Conservation (phyloP, 192 early-diverging fungal species). For the Mycoemilia scoparia region DNA sequence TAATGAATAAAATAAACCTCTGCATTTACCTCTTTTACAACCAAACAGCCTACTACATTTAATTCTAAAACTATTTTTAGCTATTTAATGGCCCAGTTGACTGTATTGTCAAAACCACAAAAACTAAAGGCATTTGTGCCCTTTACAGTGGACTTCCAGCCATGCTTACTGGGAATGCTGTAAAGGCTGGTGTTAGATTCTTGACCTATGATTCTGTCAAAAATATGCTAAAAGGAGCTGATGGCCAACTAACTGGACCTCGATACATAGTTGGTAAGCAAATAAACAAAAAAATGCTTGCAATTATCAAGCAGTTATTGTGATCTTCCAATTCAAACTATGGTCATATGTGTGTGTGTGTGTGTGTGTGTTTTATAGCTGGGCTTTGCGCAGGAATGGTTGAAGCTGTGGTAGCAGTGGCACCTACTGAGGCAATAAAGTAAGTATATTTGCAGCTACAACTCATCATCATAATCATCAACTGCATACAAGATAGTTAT, state of each 20-base stretch:
- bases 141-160: constrained; percentile 82
- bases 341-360: no score
- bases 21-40: no score
- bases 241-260: constrained; percentile 48
- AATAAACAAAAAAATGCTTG: no score
- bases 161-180: constrained; percentile 77
- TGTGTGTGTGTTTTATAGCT: no score
- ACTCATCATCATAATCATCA: neutral
- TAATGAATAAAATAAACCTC: neutral
- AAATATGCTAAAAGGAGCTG: constrained; percentile 40
- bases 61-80: no score
- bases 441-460: no score
- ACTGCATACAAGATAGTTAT: neutral
- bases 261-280: no score
- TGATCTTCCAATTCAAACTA: no score
- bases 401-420: constrained; percentile 78
- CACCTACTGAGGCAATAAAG: constrained; percentile 89
- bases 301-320: no score
- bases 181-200: constrained; percentile 85
- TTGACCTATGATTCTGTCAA: constrained; percentile 79
- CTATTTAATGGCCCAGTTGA: constrained; percentile 65
- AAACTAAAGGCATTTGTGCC: constrained; percentile 47
- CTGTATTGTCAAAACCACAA: constrained; percentile 51
- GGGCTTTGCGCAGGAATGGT: constrained; percentile 74
- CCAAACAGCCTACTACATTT: no score